A percentile compares a stretch with the other conserved stretches of the same genome.
Evolutionary conservation across 2,329 filamentous ascomycete genomes (phyloP).

Genomic region (Diplodia seriata): DNA sequence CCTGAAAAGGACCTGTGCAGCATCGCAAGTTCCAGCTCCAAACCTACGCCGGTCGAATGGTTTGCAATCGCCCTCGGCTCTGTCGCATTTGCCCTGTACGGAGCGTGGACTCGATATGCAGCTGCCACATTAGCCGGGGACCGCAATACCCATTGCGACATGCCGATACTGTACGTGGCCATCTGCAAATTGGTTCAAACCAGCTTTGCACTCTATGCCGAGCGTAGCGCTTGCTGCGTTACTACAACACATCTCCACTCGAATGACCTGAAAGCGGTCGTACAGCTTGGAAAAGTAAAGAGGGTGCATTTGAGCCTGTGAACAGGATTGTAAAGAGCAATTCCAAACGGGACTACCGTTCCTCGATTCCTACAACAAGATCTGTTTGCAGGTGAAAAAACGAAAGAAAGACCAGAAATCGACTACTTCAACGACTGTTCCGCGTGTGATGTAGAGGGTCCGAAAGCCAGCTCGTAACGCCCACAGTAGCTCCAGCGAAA

Average conservation of each 20-base stretch:
- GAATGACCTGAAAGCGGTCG: conserved; percentile 5
- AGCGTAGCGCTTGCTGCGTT: neutral
- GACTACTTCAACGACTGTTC: neutral
- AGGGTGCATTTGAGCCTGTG: neutral
- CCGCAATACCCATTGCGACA: neutral
- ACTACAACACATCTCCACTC: conserved; percentile 1
- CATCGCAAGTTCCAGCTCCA: neutral
- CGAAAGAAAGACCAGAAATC: neutral
- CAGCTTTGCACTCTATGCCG: neutral
- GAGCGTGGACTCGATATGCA: neutral
- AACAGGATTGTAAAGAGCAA: neutral
- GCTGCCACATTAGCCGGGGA: neutral
- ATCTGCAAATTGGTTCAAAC: neutral
- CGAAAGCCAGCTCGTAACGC: conserved; percentile 4
- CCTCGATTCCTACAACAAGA: neutral
- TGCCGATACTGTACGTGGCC: neutral
- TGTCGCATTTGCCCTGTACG: neutral
- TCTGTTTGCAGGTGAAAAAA: neutral
- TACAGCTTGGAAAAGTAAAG: neutral
- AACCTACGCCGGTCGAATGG: neutral
- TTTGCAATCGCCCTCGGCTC: neutral
- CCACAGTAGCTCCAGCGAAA: neutral
- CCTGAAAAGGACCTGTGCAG: conserved; percentile 14
- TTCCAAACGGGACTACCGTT: neutral
- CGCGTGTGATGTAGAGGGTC: neutral